Evolutionary conservation across 495 filamentous ascomycete genomes (phyloP), one percentile per base, ranked within the genome.

Genomic region (Aspergillus bertholletiae): DNA sequence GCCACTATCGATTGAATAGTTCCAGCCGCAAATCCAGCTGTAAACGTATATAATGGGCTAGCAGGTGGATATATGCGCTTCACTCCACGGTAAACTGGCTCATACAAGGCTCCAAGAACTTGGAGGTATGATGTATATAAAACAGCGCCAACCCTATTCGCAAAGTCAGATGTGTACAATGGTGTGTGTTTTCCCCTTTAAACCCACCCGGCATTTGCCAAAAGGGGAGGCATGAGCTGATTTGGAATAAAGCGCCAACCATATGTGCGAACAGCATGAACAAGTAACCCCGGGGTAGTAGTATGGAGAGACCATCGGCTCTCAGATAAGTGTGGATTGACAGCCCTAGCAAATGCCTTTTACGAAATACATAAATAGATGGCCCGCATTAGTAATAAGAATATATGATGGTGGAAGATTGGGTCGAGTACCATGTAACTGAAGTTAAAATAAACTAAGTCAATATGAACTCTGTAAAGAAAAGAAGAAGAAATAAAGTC

Each of bases 61-160:
- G 90, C 85, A 11, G 92, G 88, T 1, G 92, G 90, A 61, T 89
- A 92, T 6, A 88, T 74, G 20, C 88, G 82, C 59, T 88, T 90
- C 21, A 74, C 74, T 9, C 84, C 80, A 45, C 80, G 80, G 3
- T 84, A 84, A 35, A 87, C 83, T 11, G 90, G 89, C 48, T 86
- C 80, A 62, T 96, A 85, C 5, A 96, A 77, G 13, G 66, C 60
- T 15, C 85, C 87, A 15, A 96, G 78, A 39, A 86, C 82, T 59
- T 94, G 89, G 27, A 96, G 84, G 62, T 96, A 96, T 34, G 84
- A 85, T 15, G 91, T 95, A 65, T 96, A 96, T 7, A 96, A 79
- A 8, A 96, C 80, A 20, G 89, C 90, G 15, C 91, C 92, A 53
- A 96, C 84, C 3, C 84, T 89, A 46, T 21, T 23, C 35, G 27